Percentiles rank a stretch among this genome's conserved stretches.
Evolutionary conservation across 306 rosid species (phyloP).

Genomic region (Quercus rubra): DNA sequence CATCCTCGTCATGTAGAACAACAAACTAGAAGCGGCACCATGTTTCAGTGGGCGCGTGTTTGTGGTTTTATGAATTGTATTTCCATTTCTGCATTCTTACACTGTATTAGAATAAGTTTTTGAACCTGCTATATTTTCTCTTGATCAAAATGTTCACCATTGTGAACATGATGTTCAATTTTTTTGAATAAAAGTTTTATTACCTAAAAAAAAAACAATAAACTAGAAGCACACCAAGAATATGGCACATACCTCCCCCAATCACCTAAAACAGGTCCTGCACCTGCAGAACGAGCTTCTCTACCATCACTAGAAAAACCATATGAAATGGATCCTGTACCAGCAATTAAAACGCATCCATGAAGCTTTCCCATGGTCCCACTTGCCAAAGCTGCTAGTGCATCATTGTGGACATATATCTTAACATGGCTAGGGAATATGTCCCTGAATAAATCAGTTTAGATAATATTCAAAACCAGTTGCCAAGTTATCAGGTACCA

Average conservation of each 20-base stretch:
- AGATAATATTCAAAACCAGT: conserved; percentile 7
- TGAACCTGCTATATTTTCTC: too few species aligned
- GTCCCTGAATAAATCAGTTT: conserved; percentile 49
- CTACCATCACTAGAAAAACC: conserved; percentile 85
- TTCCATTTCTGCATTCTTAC: too few species aligned
- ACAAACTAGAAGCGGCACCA: too few species aligned
- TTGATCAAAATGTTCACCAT: too few species aligned
- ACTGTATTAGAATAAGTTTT: too few species aligned
- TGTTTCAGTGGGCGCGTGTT: too few species aligned
- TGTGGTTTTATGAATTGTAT: too few species aligned
- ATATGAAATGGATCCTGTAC: conserved; percentile 91
- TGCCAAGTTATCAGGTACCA: background rate
- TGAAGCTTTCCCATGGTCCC: conserved; percentile 90
- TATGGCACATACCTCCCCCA: conserved; percentile 75
- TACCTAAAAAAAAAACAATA: background rate
- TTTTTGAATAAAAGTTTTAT: too few species aligned
- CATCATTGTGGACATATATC: conserved; percentile 86
- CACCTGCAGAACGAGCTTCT: conserved; percentile 95
- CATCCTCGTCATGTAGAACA: too few species aligned
- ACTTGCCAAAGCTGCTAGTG: conserved; percentile 93
- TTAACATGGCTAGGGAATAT: conserved; percentile 72
- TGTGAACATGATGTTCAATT: too few species aligned
- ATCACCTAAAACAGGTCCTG: conserved; percentile 95
- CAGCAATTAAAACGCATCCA: conserved; percentile 94
- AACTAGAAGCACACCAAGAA: background rate